Conservation (phyloP, 2,329 filamentous ascomycete genomes). For the Fusarium keratoplasticum region DNA sequence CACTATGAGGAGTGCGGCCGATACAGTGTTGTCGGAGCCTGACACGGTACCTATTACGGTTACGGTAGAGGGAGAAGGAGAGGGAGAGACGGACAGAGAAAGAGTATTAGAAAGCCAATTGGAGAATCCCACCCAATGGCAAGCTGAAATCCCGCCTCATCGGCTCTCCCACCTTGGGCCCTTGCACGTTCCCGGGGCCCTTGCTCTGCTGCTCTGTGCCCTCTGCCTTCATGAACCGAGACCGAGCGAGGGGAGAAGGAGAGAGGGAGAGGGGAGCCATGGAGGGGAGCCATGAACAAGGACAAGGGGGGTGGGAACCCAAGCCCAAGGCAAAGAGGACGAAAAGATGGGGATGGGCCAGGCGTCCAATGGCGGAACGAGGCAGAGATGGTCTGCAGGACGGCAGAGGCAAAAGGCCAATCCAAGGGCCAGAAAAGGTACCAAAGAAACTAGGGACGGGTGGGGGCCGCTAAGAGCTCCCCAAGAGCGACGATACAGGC, state of each 20-base stretch:
- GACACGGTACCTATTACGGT: background rate
- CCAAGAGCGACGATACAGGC: constrained; percentile 33
- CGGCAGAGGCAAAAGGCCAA: constrained; percentile 22
- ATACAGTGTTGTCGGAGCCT: constrained; percentile 10
- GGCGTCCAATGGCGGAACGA: constrained; percentile 23
- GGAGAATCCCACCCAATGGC: constrained; percentile 31
- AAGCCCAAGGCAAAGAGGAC: background rate
- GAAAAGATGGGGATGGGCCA: background rate
- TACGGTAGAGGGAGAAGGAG: background rate
- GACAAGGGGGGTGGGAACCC: background rate
- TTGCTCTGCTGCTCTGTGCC: background rate
- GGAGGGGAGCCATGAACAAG: background rate
- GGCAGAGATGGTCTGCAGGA: constrained; percentile 36
- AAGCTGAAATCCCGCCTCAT: constrained; percentile 29
- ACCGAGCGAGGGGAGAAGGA: background rate
- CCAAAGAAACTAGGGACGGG: constrained; percentile 28
- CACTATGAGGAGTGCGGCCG: constrained; percentile 2
- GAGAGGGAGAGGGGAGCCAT: background rate
- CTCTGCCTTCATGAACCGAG: background rate
- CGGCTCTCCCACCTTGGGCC: constrained; percentile 23
- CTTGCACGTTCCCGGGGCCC: background rate
- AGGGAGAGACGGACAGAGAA: constrained; percentile 1
- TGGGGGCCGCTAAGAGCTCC: constrained; percentile 25
- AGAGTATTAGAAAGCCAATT: constrained; percentile 39
- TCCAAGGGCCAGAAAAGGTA: constrained; percentile 13